phyloP scores from a whole-genome alignment of 768 basidiomycete genomes.

The Collybiopsis luxurians region DNA sequence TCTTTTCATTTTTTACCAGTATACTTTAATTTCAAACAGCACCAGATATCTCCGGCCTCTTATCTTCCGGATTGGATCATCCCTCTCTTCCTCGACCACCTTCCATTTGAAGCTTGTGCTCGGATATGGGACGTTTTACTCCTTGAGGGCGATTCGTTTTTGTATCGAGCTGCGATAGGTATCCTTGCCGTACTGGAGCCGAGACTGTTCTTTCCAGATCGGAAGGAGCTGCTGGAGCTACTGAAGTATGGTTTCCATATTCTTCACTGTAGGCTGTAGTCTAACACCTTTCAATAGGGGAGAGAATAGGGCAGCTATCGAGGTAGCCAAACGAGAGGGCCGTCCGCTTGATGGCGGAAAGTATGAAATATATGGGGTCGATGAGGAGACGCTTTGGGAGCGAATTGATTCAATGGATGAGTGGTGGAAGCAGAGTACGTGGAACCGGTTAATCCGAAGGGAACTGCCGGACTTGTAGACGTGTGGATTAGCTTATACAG shows the following conservation, averaged over 20 bases:
- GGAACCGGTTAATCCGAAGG: conserved; percentile 76
- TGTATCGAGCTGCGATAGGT: conserved; percentile 82
- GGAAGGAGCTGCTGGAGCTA: conserved; percentile 73
- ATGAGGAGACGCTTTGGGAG: conserved; percentile 85
- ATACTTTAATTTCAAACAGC: conserved; percentile 93
- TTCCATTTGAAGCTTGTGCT: conserved; percentile 90
- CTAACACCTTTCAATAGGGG: conserved; percentile 46
- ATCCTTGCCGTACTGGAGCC: conserved; percentile 82
- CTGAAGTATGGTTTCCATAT: conserved; percentile 49
- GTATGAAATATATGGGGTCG: conserved; percentile 84
- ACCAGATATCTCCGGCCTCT: conserved; percentile 82
- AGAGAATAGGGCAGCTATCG: conserved; percentile 77
- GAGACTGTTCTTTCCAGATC: conserved; percentile 85
- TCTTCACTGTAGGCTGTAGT: not conserved
- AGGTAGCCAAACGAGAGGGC: conserved; percentile 77
- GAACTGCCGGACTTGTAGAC: conserved; percentile 73
- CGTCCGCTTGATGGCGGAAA: conserved; percentile 62
- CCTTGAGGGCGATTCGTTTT: conserved; percentile 87
- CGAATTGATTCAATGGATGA: conserved; percentile 79
- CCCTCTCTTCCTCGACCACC: conserved; percentile 77
- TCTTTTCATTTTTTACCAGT: conserved; percentile 53
- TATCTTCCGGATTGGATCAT: conserved; percentile 84
- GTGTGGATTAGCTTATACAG: not conserved
- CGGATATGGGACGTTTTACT: conserved; percentile 86
- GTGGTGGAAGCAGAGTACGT: conserved; percentile 93